Base-by-base conservation (phyloP, 352 stramenopile species). In the Globisporangium nunn region DNA sequence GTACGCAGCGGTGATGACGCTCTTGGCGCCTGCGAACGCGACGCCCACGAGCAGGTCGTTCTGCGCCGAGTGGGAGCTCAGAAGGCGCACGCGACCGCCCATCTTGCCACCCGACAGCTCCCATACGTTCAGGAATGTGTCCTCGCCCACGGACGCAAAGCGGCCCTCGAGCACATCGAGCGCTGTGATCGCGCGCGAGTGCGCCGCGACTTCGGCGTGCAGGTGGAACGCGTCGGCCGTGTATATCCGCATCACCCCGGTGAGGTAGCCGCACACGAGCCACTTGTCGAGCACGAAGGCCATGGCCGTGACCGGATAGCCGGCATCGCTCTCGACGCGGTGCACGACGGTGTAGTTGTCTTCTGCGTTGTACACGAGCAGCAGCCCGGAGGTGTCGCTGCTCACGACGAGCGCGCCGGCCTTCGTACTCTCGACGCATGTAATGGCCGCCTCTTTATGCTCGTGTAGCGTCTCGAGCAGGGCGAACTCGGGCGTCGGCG, bases 71-170 rank as follows among this genome's bases (percentile, higher is more conserved):
- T 90, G 79, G 6, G 78, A 88, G 58, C 78, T 90, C 52, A 63
- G 71, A 12, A 89, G 67, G 51, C 78, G 72, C 41, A 90, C 55
- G 0, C 61, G 61, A 3, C 65, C 58, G 28, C 45, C 50, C 1
- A 40, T 48, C 31, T 66, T 71, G 46, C 23, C 64, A 18, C 56
- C 69, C 2, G 52, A 51, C 15, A 86, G 57, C 51, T 90, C 78
- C 79, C 81, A 92, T 48, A 91, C 74, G 56, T 93, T 89, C 49
- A 91, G 50, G 62, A 86, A 93, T 11, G 76, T 89, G 59, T 94
- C 76, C 55, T 92, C 80, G 8, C 80, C 75, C 40, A 91, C 79
- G 0, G 77, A 85, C 50, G 75, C 79, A 45, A 86, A 56, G 49
- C 71, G 64, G 44, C 75, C 64, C 30, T 82, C 79, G 43, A 65